phyloP scores from a whole-genome alignment of 805 yeast species.

The Cyberlindnera subsufficiens region DNA sequence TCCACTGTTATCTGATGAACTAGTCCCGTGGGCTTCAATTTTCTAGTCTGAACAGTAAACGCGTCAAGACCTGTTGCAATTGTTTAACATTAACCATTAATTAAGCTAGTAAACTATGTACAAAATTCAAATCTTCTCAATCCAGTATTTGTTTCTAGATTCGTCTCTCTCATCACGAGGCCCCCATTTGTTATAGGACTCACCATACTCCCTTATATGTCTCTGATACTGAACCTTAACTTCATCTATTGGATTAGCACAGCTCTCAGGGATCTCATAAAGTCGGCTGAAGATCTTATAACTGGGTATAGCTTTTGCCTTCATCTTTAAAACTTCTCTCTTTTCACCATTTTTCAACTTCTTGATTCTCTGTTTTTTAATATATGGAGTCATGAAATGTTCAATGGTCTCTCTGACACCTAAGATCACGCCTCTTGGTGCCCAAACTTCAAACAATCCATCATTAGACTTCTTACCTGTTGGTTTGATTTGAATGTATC shows the following conservation, averaged over 20 bases:
- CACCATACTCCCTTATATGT: conserved; percentile 19
- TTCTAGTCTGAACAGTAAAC: no score
- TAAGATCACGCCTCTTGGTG: conserved; percentile 50
- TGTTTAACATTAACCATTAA: no score
- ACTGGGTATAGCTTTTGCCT: conserved; percentile 16
- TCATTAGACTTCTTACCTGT: conserved; percentile 39
- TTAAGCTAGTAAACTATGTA: no score
- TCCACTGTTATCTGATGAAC: no score
- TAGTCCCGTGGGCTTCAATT: no score
- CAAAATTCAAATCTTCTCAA: conserved; percentile 21
- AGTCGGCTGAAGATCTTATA: conserved; percentile 21
- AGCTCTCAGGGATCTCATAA: conserved; percentile 19
- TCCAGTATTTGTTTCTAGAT: conserved; percentile 22
- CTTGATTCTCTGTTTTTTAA: conserved; percentile 24
- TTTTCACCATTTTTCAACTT: conserved; percentile 5
- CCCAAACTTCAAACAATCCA: conserved; percentile 41
- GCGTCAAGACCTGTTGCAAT: no score
- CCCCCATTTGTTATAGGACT: conserved; percentile 17
- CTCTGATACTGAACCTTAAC: conserved; percentile 16
- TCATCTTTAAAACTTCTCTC: conserved; percentile 16
- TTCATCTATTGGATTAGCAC: conserved; percentile 26
- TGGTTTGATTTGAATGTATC: conserved; percentile 54
- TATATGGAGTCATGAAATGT: conserved; percentile 28
- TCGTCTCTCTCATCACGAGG: conserved; percentile 16
- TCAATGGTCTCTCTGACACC: conserved; percentile 49